phyloP scores from a whole-genome alignment of 2,329 filamentous ascomycete genomes.

The Neonectria punicea region DNA sequence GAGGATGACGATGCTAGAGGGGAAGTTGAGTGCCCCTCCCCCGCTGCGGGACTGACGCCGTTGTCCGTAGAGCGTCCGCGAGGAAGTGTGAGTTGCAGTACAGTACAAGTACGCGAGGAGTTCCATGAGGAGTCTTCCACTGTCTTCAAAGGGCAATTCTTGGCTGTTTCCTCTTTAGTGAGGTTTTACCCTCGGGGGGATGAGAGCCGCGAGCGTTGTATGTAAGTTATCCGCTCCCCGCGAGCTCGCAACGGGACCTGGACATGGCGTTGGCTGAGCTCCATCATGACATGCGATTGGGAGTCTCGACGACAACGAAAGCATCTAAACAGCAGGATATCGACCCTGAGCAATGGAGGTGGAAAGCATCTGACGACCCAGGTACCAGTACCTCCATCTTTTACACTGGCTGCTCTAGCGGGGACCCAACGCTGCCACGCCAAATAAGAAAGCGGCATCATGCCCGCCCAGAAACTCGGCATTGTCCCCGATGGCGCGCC shows the following conservation, averaged over 20 bases:
- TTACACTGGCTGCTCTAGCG: slow-evolving; percentile 12
- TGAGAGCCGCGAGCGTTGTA: neutral
- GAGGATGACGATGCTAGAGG: neutral
- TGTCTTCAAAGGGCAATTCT: neutral
- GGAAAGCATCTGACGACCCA: neutral
- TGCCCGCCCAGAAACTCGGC: slow-evolving; percentile 17
- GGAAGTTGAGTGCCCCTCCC: slow-evolving; percentile 12
- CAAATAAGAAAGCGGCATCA: slow-evolving; percentile 5
- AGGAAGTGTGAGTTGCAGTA: neutral
- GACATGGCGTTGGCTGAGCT: neutral
- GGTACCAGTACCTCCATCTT: slow-evolving; percentile 13
- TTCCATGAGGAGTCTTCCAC: neutral
- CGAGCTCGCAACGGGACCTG: neutral
- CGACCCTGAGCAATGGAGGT: neutral
- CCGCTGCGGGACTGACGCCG: slow-evolving; percentile 7
- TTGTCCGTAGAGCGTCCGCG: slow-evolving; percentile 6
- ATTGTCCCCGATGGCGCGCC: slow-evolving; percentile 16
- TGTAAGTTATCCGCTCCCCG: slow-evolving; percentile 2
- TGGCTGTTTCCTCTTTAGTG: slow-evolving; percentile 7
- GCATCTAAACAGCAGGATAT: neutral
- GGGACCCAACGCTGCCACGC: slow-evolving; percentile 3
- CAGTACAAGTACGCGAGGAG: neutral
- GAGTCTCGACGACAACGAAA: neutral
- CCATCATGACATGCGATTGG: slow-evolving; percentile 3
- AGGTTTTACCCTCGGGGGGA: neutral